Base-by-base conservation (phyloP, 2,329 filamentous ascomycete species). In the Neoascochyta sp. region DNA sequence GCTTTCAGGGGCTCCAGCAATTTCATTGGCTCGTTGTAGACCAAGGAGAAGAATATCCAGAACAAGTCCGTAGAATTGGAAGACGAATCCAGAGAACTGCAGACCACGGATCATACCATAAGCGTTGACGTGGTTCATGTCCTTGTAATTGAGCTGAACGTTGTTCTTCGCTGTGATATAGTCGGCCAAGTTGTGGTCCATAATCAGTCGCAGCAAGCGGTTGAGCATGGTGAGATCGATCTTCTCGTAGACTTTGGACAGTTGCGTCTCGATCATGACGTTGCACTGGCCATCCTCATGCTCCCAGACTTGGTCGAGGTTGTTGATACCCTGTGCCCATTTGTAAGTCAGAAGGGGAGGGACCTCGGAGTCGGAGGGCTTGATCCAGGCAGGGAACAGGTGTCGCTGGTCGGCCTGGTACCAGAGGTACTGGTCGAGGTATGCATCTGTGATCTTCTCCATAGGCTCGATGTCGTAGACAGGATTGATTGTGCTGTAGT, bases 91-190 rank as follows among this genome's bases (percentile, higher is more conserved):
- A 2, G 92, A 95, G 67, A 98, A 98, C 48, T 98, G 93, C 10
- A 98, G 75, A 49, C 93, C 92, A 54, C 92, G 87, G 53, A 98
- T 95, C 83, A 98, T 85, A 49, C 92, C 92, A 59, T 96, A 98
- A 59, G 87, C 93, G 67, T 98, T 98, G 59, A 93, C 92, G 57
- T 98, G 92, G 58, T 95, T 96, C 92, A 98, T 98, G 53, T 98
- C 92, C 70, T 98, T 98, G 73, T 98, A 98, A 41, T 93, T 95
- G 42, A 98, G 76, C 62, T 95, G 90, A 9, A 98, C 92, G 57
- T 98, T 98, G 73, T 98, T 98, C 77, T 98, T 98, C 20, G 90
- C 88, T 1, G 90, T 95, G 57, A 98, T 98, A 67, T 98, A 98
- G 63, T 98, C 93, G 4, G 92, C 92, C 68, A 98, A 68, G 62